Evolutionary conservation across 2,329 filamentous ascomycete genomes (phyloP), one percentile per base, ranked within the genome.

Genomic region (Mollisia scopiformis): DNA sequence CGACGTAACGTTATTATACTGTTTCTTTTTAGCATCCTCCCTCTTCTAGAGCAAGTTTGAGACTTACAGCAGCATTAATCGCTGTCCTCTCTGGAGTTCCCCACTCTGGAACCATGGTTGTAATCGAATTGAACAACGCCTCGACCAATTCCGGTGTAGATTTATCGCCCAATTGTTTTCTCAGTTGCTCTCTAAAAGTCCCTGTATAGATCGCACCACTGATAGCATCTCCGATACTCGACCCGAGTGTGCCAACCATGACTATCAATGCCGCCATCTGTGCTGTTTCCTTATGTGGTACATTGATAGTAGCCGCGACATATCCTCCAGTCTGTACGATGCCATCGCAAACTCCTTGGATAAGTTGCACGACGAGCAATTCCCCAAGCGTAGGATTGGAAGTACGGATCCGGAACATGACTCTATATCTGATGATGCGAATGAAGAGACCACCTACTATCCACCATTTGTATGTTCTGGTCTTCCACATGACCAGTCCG

Each of bases 401-500:
- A 21, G 46, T 49, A 8, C 46, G 46, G 46, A 49, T 49, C 6
- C 46, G 46, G 23, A 49, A 49, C 46, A 49, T 49, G 46, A 49
- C 46, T 4, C 46, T 23, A 25, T 49, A 49, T 3, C 46, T 10
- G 27, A 49, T 49, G 21, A 49, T 49, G 16, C 46, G 46, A 25
- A 49, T 49, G 27, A 49, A 49, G 19, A 49, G n/a, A 21, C 46
- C 46, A 6, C 13, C 46, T 27, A 49, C 46, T 6, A 49, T 49
- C 46, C 46, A 49, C 46, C 46, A 49, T 27, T 49, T 49, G 27
- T 49, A 49, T 14, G 21, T 23, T 14, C 27, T 49, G 11, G 46
- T 49, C 46, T 49, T 49, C 46, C 46, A 49, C 46, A 49, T 49
- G 16, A 49, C 27, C 21, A 49, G 27, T 21, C 46, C 46, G 46